Evolutionary conservation across 1,139 yeast species (phyloP).

Genomic region (Scheffersomyces parashehatae): DNA sequence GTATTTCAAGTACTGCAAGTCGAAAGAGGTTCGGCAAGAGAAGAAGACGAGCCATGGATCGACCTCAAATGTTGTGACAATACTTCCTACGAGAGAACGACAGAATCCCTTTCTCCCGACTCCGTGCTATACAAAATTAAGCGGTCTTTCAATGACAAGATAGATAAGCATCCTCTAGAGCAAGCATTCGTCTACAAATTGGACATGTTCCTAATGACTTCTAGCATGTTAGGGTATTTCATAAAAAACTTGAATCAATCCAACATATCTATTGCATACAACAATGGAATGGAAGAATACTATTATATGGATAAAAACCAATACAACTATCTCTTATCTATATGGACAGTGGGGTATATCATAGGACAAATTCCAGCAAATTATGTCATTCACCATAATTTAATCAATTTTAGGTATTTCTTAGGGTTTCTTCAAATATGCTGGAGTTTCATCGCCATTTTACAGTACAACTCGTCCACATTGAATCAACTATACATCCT

Average conservation of each 20-base stretch:
- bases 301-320: conserved; percentile 13
- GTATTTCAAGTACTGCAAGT: too few relatives aligned
- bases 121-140: conserved; percentile 5
- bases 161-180: conserved; percentile 32
- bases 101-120: not conserved
- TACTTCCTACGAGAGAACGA: not conserved
- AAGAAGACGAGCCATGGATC: not conserved
- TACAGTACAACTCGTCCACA: conserved; percentile 3
- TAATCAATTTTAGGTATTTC: not conserved
- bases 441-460: conserved; percentile 1
- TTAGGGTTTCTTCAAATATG: not conserved
- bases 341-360: conserved; percentile 57
- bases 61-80: not conserved
- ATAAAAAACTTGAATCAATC: conserved; percentile 23
- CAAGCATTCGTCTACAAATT: conserved; percentile 40
- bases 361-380: conserved; percentile 58
- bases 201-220: conserved; percentile 45
- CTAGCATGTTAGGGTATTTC: conserved; percentile 46
- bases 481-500: conserved; percentile 47
- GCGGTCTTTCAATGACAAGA: conserved; percentile 11
- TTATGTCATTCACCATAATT: conserved; percentile 23
- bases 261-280: conserved; percentile 14
- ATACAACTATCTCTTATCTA: conserved; percentile 38
- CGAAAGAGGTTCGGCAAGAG: too few relatives aligned
- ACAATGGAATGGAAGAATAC: conserved; percentile 15